These are phyloP conservation scores for Zopfia rhizophila DNA, from an alignment of 2,329 filamentous ascomycete genomes.

Conservation along the genomic window DNA sequence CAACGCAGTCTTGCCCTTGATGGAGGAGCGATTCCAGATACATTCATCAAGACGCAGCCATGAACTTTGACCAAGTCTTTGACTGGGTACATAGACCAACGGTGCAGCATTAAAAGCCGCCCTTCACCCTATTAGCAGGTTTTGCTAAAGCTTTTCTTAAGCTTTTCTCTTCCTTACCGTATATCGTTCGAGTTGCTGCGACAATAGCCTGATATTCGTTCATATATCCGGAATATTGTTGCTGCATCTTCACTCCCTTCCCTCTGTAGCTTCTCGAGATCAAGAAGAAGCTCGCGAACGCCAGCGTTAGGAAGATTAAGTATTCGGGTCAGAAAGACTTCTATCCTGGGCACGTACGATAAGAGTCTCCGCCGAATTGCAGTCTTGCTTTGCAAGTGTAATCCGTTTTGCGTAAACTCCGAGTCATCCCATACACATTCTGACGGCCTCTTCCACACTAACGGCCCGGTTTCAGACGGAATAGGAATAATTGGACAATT, in stretches of 20 bases:
- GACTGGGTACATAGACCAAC: too few relatives aligned
- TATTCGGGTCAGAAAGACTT: slow-evolving; percentile 12
- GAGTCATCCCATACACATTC: slow-evolving; percentile 15
- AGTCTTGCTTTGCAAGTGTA: slow-evolving; percentile 15
- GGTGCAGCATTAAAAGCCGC: too few relatives aligned
- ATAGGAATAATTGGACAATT: too few relatives aligned
- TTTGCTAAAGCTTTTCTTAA: too few relatives aligned
- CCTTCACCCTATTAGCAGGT: too few relatives aligned
- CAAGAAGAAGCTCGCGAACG: slow-evolving; percentile 15
- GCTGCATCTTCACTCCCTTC: slow-evolving; percentile 14
- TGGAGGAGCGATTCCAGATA: slow-evolving; percentile 14
- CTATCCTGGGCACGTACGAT: slow-evolving; percentile 7
- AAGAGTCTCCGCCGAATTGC: slow-evolving; percentile 13
- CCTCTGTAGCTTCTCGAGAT: slow-evolving; percentile 15
- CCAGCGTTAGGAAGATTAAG: slow-evolving; percentile 15
- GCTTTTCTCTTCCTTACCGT: too few relatives aligned
- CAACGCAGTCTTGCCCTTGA: slow-evolving; percentile 14
- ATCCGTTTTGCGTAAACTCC: slow-evolving; percentile 16
- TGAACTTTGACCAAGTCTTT: too few relatives aligned
- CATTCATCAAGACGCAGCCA: slow-evolving; percentile 13
- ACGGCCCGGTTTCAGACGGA: slow-evolving; percentile 2
- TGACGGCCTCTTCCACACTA: slow-evolving; percentile 14
- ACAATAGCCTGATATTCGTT: slow-evolving; percentile 15
- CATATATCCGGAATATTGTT: slow-evolving; percentile 15
- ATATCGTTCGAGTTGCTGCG: too few relatives aligned